Percentiles rank a stretch among this genome's conserved stretches.
These are phyloP conservation scores for Leccinum subrobustum DNA, from an alignment of 1,284 basidiomycete genomes.

Conservation along the genomic window DNA sequence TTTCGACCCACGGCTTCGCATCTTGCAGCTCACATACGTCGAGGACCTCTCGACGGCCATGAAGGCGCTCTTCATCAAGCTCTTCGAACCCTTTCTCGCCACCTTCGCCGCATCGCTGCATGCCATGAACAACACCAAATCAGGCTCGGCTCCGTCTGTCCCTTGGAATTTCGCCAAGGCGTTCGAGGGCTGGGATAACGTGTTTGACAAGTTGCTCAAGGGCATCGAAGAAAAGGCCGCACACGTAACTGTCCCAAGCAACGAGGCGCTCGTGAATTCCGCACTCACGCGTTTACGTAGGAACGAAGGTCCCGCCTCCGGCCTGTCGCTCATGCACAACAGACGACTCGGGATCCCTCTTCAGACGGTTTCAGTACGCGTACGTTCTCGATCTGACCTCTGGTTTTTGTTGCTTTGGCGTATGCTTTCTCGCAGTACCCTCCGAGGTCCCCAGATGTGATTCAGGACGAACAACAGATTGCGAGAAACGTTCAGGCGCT, in stretches of 20 bases:
- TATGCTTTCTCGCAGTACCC: slow-evolving; percentile 44
- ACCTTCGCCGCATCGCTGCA: slow-evolving; percentile 82
- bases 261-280: not conserved
- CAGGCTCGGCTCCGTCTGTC: slow-evolving; percentile 34
- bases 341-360: slow-evolving; percentile 47
- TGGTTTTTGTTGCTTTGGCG: not conserved
- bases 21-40: slow-evolving; percentile 93
- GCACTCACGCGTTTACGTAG: slow-evolving; percentile 36
- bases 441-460: slow-evolving; percentile 50
- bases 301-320: slow-evolving; percentile 66
- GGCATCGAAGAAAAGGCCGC: slow-evolving; percentile 76
- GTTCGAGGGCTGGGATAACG: slow-evolving; percentile 79
- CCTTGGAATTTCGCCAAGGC: slow-evolving; percentile 70
- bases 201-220: slow-evolving; percentile 78
- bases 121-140: slow-evolving; percentile 49
- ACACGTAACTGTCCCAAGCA: slow-evolving; percentile 41
- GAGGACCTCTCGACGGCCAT: slow-evolving; percentile 82
- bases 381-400: slow-evolving; percentile 20
- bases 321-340: slow-evolving; percentile 39
- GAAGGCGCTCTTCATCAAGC: slow-evolving; percentile 82
- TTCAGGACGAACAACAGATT: slow-evolving; percentile 84
- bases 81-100: slow-evolving; percentile 80
- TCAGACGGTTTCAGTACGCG: slow-evolving; percentile 61
- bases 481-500: slow-evolving; percentile 90
- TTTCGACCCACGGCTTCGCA: slow-evolving; percentile 29